Evolutionary conservation across 1,284 basidiomycete genomes (phyloP).

Genomic region (Xanthoconium separans): DNA sequence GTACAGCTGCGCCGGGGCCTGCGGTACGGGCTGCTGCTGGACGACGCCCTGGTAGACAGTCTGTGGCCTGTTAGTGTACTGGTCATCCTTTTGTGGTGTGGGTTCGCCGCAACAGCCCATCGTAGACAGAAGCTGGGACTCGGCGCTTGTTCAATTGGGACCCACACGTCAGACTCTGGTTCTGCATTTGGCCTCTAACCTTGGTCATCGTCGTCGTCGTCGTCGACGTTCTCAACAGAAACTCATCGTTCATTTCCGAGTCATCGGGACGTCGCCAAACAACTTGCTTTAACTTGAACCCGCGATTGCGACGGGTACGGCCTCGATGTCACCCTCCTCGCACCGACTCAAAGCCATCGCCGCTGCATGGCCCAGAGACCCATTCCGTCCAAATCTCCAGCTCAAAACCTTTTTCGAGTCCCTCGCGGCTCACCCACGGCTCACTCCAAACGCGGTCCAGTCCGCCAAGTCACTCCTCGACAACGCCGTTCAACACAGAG

Average conservation of each 20-base stretch:
- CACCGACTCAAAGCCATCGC: slow-evolving; percentile 55
- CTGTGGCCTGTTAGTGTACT: slow-evolving; percentile 33
- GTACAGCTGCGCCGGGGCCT: slow-evolving; percentile 22
- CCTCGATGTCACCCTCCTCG: slow-evolving; percentile 34
- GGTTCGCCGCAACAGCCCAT: slow-evolving; percentile 63
- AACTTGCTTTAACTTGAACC: no score
- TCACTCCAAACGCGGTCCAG: slow-evolving; percentile 57
- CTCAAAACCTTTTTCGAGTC: slow-evolving; percentile 62
- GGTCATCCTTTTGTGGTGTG: slow-evolving; percentile 32
- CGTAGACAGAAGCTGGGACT: slow-evolving; percentile 12
- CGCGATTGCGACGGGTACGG: background rate
- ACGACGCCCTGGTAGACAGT: slow-evolving; percentile 30
- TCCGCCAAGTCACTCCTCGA: slow-evolving; percentile 54
- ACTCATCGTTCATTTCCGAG: no score
- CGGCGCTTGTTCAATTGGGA: no score
- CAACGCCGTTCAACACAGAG: slow-evolving; percentile 57
- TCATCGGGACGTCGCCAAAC: no score
- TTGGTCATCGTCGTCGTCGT: no score
- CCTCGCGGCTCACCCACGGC: slow-evolving; percentile 63
- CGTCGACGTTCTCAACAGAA: no score
- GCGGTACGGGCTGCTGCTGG: slow-evolving; percentile 52
- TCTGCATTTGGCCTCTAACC: no score
- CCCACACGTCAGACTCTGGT: no score
- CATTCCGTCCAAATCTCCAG: slow-evolving; percentile 72
- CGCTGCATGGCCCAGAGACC: slow-evolving; percentile 60